Conservation (phyloP, 148 eudicot genomes). For the Persicaria maculosa region DNA sequence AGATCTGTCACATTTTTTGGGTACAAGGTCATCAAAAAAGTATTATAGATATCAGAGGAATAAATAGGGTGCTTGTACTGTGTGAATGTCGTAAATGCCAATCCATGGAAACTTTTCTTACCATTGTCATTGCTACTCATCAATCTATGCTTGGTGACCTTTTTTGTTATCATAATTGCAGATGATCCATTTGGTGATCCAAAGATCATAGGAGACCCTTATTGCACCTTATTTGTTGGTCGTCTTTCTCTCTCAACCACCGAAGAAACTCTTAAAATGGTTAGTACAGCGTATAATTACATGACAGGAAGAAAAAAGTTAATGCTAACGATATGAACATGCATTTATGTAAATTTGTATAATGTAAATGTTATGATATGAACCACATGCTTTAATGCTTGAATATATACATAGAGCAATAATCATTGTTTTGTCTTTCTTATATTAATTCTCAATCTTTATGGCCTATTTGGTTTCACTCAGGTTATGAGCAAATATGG, state of each 20-base stretch:
- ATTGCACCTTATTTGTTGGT: constrained; percentile 75
- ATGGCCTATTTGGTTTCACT: constrained; percentile 10
- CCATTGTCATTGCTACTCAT: not conserved
- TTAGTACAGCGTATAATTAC: not conserved
- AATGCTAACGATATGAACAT: not conserved
- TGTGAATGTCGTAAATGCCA: not conserved
- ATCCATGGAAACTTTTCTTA: not conserved
- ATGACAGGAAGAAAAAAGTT: not conserved
- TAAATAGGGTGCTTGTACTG: not conserved
- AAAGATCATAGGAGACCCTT: constrained; percentile 73
- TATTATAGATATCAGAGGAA: not conserved
- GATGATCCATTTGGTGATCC: constrained; percentile 97
- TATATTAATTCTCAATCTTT: not conserved
- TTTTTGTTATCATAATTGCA: constrained; percentile 20
- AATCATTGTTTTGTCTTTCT: not conserved
- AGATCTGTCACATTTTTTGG: not conserved
- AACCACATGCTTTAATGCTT: not conserved
- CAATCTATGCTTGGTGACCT: not conserved
- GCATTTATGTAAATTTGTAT: not conserved
- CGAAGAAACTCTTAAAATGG: constrained; percentile 68
- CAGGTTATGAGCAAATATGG: constrained; percentile 86
- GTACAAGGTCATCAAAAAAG: not conserved
- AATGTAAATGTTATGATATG: not conserved
- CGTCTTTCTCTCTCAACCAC: constrained; percentile 69
- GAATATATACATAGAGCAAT: not conserved